Evolutionary conservation across 1,284 basidiomycete species (phyloP).

Genomic region (Pholiota adiposa): DNA sequence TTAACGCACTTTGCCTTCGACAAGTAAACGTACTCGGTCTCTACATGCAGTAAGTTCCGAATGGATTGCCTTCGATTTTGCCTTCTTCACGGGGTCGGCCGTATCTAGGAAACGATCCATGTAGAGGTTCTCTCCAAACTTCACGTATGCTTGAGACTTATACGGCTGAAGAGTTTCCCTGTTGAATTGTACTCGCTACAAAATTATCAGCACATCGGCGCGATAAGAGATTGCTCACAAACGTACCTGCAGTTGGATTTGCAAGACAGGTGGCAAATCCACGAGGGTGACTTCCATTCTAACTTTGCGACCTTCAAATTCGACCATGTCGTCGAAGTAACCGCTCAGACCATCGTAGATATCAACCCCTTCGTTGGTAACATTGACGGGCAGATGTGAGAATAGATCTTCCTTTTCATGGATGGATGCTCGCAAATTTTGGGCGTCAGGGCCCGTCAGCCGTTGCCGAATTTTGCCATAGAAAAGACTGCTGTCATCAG

Average conservation of each 20-base stretch:
- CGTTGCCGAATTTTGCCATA: constrained; percentile 87
- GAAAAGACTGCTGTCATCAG: constrained; percentile 66
- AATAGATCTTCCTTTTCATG: constrained; percentile 92
- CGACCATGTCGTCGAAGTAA: constrained; percentile 92
- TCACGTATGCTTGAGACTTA: constrained; percentile 96
- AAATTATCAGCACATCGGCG: background rate
- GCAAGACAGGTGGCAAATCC: constrained; percentile 87
- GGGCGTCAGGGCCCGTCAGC: constrained; percentile 55
- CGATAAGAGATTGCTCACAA: background rate
- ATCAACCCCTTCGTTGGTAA: constrained; percentile 85
- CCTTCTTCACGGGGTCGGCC: constrained; percentile 72
- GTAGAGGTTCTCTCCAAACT: constrained; percentile 84
- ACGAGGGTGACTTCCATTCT: constrained; percentile 89
- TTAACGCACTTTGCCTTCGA: constrained; percentile 67
- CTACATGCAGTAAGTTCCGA: constrained; percentile 63
- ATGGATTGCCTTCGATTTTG: constrained; percentile 72
- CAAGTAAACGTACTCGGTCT: constrained; percentile 69
- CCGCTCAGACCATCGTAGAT: constrained; percentile 93
- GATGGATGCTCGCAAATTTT: constrained; percentile 58
- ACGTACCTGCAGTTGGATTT: constrained; percentile 90
- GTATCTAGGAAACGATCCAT: constrained; percentile 93
- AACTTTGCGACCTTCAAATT: constrained; percentile 86
- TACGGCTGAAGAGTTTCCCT: constrained; percentile 85
- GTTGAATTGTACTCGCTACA: constrained; percentile 95
- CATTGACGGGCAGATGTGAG: constrained; percentile 93